A percentile compares a stretch with the other conserved stretches of the same genome.
Conservation (phyloP, 2,329 filamentous ascomycete species). For the Penicillium psychrosexuale region DNA sequence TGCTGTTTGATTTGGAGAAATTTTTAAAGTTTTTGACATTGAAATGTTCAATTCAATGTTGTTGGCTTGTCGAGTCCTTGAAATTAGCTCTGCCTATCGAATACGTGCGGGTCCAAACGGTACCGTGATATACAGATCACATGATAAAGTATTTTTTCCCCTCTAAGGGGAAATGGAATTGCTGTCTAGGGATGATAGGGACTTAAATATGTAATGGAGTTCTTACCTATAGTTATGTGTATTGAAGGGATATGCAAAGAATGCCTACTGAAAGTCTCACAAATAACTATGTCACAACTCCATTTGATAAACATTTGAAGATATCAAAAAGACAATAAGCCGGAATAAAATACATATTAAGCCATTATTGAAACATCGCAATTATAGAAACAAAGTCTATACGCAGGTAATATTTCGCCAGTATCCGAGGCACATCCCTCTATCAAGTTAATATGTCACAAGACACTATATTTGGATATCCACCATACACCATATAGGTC, state of each 20-base stretch:
- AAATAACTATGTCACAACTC: not conserved
- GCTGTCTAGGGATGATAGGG: not conserved
- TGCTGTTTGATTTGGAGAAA: constrained; percentile 2
- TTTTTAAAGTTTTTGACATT: not conserved
- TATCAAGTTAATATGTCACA: constrained; percentile 2
- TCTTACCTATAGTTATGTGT: not conserved
- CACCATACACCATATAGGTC: not conserved
- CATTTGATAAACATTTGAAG: not conserved
- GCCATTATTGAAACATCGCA: not conserved
- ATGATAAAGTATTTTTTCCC: constrained; percentile 1
- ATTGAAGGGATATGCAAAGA: not conserved
- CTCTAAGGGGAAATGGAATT: not conserved
- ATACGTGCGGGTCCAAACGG: constrained; percentile 3
- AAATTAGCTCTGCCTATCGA: constrained; percentile 10
- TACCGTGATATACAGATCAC: constrained; percentile 10
- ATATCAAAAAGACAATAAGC: not conserved
- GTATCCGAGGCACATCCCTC: not conserved
- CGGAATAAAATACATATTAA: not conserved
- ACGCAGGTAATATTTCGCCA: not conserved
- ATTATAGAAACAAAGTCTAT: not conserved
- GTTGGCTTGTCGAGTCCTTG: constrained; percentile 2
- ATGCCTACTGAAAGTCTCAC: not conserved
- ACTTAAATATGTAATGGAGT: no score
- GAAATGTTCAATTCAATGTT: not conserved
- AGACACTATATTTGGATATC: not conserved